Base-by-base conservation (phyloP, 441 rosid species). In the Corymbia calophylla region DNA sequence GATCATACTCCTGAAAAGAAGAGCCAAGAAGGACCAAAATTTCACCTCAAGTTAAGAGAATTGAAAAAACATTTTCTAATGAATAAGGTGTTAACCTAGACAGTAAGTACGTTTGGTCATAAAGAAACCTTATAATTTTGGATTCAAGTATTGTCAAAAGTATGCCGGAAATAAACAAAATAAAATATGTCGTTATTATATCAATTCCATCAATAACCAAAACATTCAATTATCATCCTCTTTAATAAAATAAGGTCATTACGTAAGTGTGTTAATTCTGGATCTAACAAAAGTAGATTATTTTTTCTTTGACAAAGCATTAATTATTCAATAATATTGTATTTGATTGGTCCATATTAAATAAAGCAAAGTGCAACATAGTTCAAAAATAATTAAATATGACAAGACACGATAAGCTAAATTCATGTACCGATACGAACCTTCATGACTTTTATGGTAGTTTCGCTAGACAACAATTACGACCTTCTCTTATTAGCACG, bases 321-420 rank as follows among this genome's bases (percentile, higher is more conserved):
- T 8, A 7, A 31, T 31, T n/a, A 66, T 1, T 31, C 44, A 31
- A 66, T 8, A 5, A 66, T n/a, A n/a, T 66, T 31, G 3, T 5
- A 8, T 16, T 1, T 8, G 11, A 16, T 66, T 31, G 0, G 3
- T 58, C n/a, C 15, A 0, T 58, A 58, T 5, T 10, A 1, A 58
- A 58, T 58, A 25, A 25, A 13, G 13, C 11, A 25, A 58, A 58
- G 64, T 25, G 25, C 7, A 58, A 58, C 27, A 10, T 10, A 21
- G 12, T 58, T 9, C 4, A 6, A 58, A 32, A 64, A 64, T 39
- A 64, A 29, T n/a, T 31, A 3, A 66, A 16, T 16, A 16, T 1
- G 5, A 8, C 6, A 16, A 8, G 12, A 1, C 6, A 0, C 4
- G 5, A 31, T 8, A 29, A 31, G 3, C 21, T 16, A 17, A 16